phyloP scores from a whole-genome alignment of 805 yeast genomes.

The Metschnikowia sp. region DNA sequence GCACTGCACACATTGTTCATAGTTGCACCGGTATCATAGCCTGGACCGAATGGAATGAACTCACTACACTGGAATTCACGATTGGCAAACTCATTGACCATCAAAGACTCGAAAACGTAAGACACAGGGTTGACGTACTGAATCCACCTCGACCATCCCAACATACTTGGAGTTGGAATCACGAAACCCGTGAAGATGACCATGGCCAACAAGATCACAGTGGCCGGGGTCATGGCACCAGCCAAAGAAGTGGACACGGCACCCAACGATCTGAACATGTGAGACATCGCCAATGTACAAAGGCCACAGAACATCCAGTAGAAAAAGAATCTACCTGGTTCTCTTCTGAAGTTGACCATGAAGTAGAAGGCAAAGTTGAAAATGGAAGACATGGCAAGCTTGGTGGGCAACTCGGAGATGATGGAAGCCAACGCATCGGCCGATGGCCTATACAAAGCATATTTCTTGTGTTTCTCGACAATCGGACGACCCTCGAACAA shows the following conservation, averaged over 20 bases:
- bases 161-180: slow-evolving; percentile 40
- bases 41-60: slow-evolving; percentile 60
- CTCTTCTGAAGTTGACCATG: slow-evolving; percentile 33
- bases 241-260: slow-evolving; percentile 40
- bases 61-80: slow-evolving; percentile 51
- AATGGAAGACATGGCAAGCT: slow-evolving; percentile 33
- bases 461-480: slow-evolving; percentile 66
- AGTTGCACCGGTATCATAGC: slow-evolving; percentile 39
- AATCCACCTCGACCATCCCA: slow-evolving; percentile 34
- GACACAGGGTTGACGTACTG: slow-evolving; percentile 42
- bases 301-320: slow-evolving; percentile 29
- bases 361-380: slow-evolving; percentile 33
- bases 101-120: slow-evolving; percentile 50
- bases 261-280: slow-evolving; percentile 40
- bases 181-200: slow-evolving; percentile 53
- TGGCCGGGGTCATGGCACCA: slow-evolving; percentile 45
- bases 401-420: slow-evolving; percentile 61
- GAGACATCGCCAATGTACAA: slow-evolving; percentile 33
- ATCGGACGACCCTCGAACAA: slow-evolving; percentile 62
- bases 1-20: slow-evolving; percentile 52
- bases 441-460: slow-evolving; percentile 69
- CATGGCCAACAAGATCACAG: slow-evolving; percentile 47
- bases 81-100: slow-evolving; percentile 63
- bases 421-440: slow-evolving; percentile 67
- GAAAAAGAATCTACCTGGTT: slow-evolving; percentile 36